Evolutionary conservation across 495 filamentous ascomycete species (phyloP), one percentile per base, ranked within the genome.

Genomic region (Penicillium crystallinum): DNA sequence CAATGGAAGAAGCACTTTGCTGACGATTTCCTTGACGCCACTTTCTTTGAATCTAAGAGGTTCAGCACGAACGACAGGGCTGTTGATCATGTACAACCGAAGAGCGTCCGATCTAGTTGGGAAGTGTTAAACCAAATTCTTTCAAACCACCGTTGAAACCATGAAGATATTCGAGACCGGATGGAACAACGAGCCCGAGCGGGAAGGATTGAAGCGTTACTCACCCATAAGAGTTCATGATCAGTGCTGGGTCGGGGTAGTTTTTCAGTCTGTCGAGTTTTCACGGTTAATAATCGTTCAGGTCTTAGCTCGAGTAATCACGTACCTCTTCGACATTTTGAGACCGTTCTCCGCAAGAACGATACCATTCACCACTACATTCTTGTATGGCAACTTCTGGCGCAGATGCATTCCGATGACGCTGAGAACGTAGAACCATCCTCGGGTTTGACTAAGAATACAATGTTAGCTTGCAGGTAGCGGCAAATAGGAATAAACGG

Each of bases 311-410:
- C 8, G 6, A 1, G 10, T 19, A 11, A 7, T 45, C 3, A 45
- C 42, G 8, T 10, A 45, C 42, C 42, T 82, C 76, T 98, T 98
- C 1, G 91, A 97, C 93, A 98, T 98, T 76, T 98, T 98, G 77
- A 96, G 97, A 46, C 93, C 93, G 61, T 97, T 91, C 67, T 96
- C 91, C 6, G 86, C 93, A 27, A 98, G 77, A 1, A 98, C 93
- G 48, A 98, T 95, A 10, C 93, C 93, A 62, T 96, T 97, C 38
- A 97, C 95, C 11, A 97, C 88, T 61, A 91, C 96, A 66, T 97
- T 97, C 73, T 92, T 86, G 80, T 96, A 98, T 0, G 93, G 95
- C 0, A 91, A 82, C 15, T 82, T 80, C 17, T 88, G 89, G 59
- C 95, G 97, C 14, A 98, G 81, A 61, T 96, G 90, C 6, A 87